A percentile compares a stretch with the other conserved stretches of the same genome.
Conservation (phyloP, 768 basidiomycete species). For the Pleurotus citrinopileatus region DNA sequence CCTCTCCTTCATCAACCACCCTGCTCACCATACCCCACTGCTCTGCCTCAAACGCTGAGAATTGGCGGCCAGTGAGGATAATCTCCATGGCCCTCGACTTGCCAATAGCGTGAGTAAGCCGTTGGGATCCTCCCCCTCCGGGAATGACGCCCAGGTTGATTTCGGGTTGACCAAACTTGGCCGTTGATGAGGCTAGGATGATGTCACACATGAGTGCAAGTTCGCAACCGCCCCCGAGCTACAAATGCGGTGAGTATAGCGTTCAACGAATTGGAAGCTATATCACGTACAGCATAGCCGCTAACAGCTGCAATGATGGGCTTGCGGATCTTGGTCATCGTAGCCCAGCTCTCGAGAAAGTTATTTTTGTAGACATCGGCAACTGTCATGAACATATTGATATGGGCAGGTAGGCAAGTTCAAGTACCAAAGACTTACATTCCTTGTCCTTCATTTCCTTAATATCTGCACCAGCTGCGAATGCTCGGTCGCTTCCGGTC, state of each 20-base stretch:
- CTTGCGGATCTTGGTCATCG: constrained; percentile 73
- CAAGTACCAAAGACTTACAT: too few relatives aligned
- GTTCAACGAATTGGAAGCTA: neutral
- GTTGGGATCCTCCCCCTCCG: constrained; percentile 92
- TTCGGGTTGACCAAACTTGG: constrained; percentile 94
- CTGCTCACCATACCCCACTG: constrained; percentile 85
- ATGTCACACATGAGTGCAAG: constrained; percentile 97
- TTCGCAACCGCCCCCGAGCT: constrained; percentile 98
- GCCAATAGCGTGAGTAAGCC: constrained; percentile 80
- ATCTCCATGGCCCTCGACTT: constrained; percentile 96
- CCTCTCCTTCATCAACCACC: constrained; percentile 74
- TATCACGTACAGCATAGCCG: constrained; percentile 77
- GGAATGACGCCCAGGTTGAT: constrained; percentile 95
- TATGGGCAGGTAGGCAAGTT: neutral
- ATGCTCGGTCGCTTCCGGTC: constrained; percentile 90
- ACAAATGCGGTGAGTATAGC: constrained; percentile 2
- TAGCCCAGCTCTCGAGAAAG: constrained; percentile 84
- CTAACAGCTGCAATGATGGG: constrained; percentile 96
- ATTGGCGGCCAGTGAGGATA: constrained; percentile 81
- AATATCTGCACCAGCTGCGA: constrained; percentile 99
- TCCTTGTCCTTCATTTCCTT: constrained; percentile 99
- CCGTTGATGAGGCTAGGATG: constrained; percentile 85
- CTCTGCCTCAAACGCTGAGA: constrained; percentile 80
- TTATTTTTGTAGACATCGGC: constrained; percentile 84
- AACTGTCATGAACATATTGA: constrained; percentile 37